These are phyloP conservation scores for Candida piceae DNA, from an alignment of 805 yeast genomes.

Conservation along the genomic window DNA sequence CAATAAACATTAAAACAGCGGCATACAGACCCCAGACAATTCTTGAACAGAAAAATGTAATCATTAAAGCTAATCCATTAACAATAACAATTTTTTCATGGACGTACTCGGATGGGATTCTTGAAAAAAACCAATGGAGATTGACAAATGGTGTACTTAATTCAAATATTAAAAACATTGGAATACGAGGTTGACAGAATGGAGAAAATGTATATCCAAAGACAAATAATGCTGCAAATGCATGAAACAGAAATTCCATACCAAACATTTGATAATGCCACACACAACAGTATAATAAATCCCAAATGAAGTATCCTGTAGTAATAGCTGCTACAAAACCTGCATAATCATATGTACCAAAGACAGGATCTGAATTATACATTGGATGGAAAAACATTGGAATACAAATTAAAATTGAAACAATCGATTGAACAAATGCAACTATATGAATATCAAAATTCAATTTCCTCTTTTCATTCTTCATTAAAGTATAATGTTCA, in stretches of 20 bases:
- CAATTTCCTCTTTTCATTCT: slow-evolving; percentile 41
- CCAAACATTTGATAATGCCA: slow-evolving; percentile 68
- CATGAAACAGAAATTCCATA: slow-evolving; percentile 76
- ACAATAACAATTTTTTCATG: slow-evolving; percentile 47
- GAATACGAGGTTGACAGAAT: slow-evolving; percentile 74
- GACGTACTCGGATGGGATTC: slow-evolving; percentile 64
- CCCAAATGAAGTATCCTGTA: slow-evolving; percentile 91
- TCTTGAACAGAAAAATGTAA: slow-evolving; percentile 70
- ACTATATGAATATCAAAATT: slow-evolving; percentile 91
- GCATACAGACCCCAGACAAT: slow-evolving; percentile 86
- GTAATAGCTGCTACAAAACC: slow-evolving; percentile 71
- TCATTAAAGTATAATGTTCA: slow-evolving; percentile 44
- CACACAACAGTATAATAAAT: slow-evolving; percentile 59
- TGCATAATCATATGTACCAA: slow-evolving; percentile 71
- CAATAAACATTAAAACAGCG: slow-evolving; percentile 48
- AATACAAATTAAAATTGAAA: slow-evolving; percentile 53
- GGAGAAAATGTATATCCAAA: slow-evolving; percentile 63
- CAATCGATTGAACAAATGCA: slow-evolving; percentile 74
- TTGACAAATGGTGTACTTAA: slow-evolving; percentile 93
- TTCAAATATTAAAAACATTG: slow-evolving; percentile 81
- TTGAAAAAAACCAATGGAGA: slow-evolving; percentile 83
- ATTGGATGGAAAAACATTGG: slow-evolving; percentile 62
- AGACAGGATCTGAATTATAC: slow-evolving; percentile 44
- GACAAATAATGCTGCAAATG: slow-evolving; percentile 72
- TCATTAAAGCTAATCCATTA: slow-evolving; percentile 69